phyloP scores from a whole-genome alignment of 352 stramenopile species.

The Globisporangium abappressorium region DNA sequence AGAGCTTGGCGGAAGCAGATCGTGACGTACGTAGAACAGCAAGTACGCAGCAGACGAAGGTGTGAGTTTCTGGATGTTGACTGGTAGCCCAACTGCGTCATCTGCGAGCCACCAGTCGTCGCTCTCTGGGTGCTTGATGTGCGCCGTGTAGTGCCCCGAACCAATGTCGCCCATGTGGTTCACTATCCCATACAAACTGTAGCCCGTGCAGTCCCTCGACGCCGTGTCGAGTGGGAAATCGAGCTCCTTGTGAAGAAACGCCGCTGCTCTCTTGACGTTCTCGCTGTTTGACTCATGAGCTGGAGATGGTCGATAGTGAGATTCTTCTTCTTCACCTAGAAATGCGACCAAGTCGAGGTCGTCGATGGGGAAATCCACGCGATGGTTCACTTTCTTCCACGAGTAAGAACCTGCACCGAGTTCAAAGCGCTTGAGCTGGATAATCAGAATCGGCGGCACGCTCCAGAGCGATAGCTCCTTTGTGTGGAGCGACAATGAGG shows the following conservation, averaged over 20 bases:
- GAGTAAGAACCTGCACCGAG: constrained; percentile 49
- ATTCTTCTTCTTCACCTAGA: constrained; percentile 17
- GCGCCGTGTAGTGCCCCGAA: constrained; percentile 91
- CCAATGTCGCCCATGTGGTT: constrained; percentile 93
- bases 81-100: constrained; percentile 48
- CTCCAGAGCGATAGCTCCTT: constrained; percentile 54
- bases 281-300: neutral
- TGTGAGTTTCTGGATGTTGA: constrained; percentile 27
- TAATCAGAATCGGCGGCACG: constrained; percentile 48
- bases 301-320: neutral
- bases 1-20: constrained; percentile 21
- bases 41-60: constrained; percentile 59
- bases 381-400: constrained; percentile 80
- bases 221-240: constrained; percentile 41
- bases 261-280: constrained; percentile 24
- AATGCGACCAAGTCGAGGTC: constrained; percentile 74
- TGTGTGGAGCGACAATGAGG: constrained; percentile 28
- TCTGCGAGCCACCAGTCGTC: constrained; percentile 93
- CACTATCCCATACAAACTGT: constrained; percentile 94
- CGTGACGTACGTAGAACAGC: constrained; percentile 67
- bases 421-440: constrained; percentile 74
- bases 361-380: constrained; percentile 91
- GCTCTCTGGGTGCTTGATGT: constrained; percentile 37
- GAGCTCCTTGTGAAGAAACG: constrained; percentile 36
- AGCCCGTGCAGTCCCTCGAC: constrained; percentile 47